These are phyloP conservation scores for Oryza officinalis DNA, from an alignment of 176 grass and related monocot genomes.

Conservation along the genomic window DNA sequence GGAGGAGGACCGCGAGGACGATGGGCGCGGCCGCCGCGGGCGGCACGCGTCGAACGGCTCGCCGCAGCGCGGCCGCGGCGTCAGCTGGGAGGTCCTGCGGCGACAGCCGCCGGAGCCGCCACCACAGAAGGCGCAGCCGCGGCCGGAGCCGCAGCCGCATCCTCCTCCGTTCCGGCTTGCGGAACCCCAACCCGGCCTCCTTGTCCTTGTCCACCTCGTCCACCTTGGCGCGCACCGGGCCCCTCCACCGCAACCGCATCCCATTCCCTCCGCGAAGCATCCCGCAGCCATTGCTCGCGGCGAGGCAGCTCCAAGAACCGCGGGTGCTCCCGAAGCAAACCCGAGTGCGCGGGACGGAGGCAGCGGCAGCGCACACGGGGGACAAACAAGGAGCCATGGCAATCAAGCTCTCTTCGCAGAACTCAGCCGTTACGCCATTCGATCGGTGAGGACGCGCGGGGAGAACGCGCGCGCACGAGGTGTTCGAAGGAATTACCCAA, in stretches of 20 bases:
- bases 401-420: neutral
- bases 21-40: slow-evolving; percentile 40
- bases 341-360: slow-evolving; percentile 24
- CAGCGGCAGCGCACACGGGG: slow-evolving; percentile 32
- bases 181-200: slow-evolving; percentile 38
- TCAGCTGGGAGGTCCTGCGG: slow-evolving; percentile 35
- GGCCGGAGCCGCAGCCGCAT: slow-evolving; percentile 38
- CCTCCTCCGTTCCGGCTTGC: slow-evolving; percentile 29
- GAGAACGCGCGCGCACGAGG: neutral
- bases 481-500: slow-evolving; percentile 41
- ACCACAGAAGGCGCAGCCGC: slow-evolving; percentile 44
- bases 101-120: slow-evolving; percentile 47
- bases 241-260: slow-evolving; percentile 30
- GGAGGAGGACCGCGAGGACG: slow-evolving; percentile 47
- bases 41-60: slow-evolving; percentile 39
- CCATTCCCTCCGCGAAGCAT: neutral
- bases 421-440: slow-evolving; percentile 12
- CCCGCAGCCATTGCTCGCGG: slow-evolving; percentile 7
- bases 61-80: slow-evolving; percentile 32
- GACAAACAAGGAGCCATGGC: slow-evolving; percentile 22
- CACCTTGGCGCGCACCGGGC: slow-evolving; percentile 40
- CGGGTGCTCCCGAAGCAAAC: neutral
- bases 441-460: slow-evolving; percentile 28
- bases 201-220: slow-evolving; percentile 44
- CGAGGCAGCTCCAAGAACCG: slow-evolving; percentile 19